phyloP scores from a whole-genome alignment of 768 basidiomycete genomes.

The Antrodiella citrinella region DNA sequence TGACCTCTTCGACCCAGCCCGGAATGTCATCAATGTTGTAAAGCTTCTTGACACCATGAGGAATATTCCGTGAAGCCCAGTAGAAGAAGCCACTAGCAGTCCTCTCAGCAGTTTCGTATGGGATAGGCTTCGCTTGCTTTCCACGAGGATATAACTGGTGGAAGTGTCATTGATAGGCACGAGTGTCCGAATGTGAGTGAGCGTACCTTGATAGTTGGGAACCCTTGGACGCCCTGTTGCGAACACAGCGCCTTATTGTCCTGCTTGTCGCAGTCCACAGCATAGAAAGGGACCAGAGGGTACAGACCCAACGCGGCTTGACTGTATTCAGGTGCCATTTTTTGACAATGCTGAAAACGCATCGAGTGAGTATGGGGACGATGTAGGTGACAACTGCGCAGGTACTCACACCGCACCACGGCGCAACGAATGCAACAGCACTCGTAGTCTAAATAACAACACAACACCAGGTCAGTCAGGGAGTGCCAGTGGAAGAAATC shows the following conservation, averaged over 20 bases:
- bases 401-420: constrained; percentile 78
- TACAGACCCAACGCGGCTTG: constrained; percentile 72
- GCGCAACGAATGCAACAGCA: constrained; percentile 88
- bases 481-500: background rate
- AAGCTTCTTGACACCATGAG: constrained; percentile 58
- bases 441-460: constrained; percentile 47
- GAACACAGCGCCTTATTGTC: constrained; percentile 77
- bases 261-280: constrained; percentile 86
- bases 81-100: constrained; percentile 67
- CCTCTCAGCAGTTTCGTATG: constrained; percentile 63
- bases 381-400: background rate
- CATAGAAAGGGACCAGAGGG: constrained; percentile 82
- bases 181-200: background rate
- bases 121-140: constrained; percentile 45
- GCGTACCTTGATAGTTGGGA: constrained; percentile 83
- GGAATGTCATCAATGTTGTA: constrained; percentile 48
- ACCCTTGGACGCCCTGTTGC: constrained; percentile 82
- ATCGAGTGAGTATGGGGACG: background rate
- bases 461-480: background rate
- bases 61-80: constrained; percentile 68
- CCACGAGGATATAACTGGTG: constrained; percentile 79
- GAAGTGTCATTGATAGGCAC: background rate
- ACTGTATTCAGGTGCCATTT: constrained; percentile 76
- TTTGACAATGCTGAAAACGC: constrained; percentile 67
- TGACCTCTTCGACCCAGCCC: constrained; percentile 63